Evolutionary conservation across 106 monocot genomes (phyloP).

Genomic region (Agapanthus africanus): DNA sequence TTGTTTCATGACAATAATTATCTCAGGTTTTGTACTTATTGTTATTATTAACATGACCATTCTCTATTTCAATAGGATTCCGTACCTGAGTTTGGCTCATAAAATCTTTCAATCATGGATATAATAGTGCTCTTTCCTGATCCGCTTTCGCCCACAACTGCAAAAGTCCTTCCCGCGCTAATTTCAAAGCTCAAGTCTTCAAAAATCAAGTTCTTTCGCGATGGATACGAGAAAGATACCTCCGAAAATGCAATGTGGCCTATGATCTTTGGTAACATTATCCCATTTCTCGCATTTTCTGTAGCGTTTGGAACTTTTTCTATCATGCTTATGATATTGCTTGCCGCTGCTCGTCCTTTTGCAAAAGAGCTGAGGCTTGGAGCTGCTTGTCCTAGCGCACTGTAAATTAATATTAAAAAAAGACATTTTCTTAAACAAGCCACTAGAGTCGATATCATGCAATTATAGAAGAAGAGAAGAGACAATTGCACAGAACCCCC

Average conservation of each 20-base stretch:
- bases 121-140: constrained; percentile 92
- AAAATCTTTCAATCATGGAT: constrained; percentile 87
- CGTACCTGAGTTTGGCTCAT: constrained; percentile 70
- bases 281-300: constrained; percentile 30
- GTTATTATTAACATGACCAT: too few relatives aligned
- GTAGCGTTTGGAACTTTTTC: constrained; percentile 55
- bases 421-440: background rate
- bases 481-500: too few relatives aligned
- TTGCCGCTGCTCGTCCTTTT: constrained; percentile 71
- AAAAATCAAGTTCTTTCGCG: constrained; percentile 45
- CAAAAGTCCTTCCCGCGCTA: constrained; percentile 71
- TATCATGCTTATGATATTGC: constrained; percentile 66
- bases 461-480: too few relatives aligned
- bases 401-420: background rate
- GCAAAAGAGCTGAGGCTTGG: constrained; percentile 77
- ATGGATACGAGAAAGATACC: constrained; percentile 59
- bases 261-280: constrained; percentile 32
- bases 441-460: too few relatives aligned
- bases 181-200: constrained; percentile 47
- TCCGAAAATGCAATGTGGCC: constrained; percentile 57
- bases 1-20: too few relatives aligned
- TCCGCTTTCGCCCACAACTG: constrained; percentile 78
- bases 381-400: constrained; percentile 73
- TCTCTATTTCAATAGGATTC: background rate
- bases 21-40: too few relatives aligned